phyloP scores from a whole-genome alignment of 2,329 filamentous ascomycete species.

The Pseudocercospora fuligena region DNA sequence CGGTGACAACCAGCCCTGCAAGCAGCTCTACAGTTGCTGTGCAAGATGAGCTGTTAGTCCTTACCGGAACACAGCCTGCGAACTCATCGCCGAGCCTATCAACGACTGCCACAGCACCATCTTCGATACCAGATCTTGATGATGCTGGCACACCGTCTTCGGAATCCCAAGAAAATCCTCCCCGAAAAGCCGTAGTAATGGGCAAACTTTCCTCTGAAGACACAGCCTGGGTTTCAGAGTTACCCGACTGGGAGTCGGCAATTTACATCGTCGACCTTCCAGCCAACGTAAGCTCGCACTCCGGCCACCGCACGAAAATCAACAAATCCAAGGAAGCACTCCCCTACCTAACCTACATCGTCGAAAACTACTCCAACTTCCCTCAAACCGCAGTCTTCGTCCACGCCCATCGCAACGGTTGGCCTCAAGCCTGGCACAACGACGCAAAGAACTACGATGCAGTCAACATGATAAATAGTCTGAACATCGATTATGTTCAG shows the following conservation, averaged over 20 bases:
- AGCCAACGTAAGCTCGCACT: conserved; percentile 31
- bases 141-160: not conserved
- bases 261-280: conserved; percentile 51
- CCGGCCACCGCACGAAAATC: conserved; percentile 26
- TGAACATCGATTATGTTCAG: conserved; percentile 31
- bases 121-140: not conserved
- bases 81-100: not conserved
- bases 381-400: conserved; percentile 37
- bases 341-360: conserved; percentile 54
- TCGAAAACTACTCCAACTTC: conserved; percentile 50
- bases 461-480: conserved; percentile 32
- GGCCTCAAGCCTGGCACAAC: conserved; percentile 37
- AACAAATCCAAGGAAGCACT: conserved; percentile 54
- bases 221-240: conserved; percentile 51
- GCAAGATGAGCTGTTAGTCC: not conserved
- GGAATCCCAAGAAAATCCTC: not conserved
- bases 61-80: not conserved
- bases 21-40: not conserved
- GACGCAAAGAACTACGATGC: conserved; percentile 35
- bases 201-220: conserved; percentile 51
- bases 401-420: conserved; percentile 36
- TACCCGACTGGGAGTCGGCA: conserved; percentile 55
- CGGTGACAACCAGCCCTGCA: not conserved
- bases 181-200: conserved; percentile 45
- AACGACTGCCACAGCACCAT: not conserved